Evolutionary conservation across 129 eudicot genomes (phyloP).

Genomic region (Lactuca saligna): DNA sequence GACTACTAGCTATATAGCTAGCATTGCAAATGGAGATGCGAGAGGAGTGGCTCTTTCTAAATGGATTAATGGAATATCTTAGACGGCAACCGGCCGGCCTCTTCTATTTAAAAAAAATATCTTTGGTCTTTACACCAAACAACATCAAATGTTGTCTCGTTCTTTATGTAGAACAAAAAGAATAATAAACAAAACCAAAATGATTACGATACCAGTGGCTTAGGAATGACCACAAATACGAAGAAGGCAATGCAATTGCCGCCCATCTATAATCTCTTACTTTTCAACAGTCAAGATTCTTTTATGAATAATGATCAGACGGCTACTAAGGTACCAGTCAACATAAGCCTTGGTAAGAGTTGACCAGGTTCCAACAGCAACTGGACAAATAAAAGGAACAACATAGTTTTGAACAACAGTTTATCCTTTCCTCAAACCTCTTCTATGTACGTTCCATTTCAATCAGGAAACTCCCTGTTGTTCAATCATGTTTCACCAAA

Average conservation of each 20-base stretch:
- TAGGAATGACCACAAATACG: not conserved
- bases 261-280: conserved; percentile 7
- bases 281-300: conserved; percentile 22
- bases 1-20: not conserved
- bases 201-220: conserved; percentile 19
- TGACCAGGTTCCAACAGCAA: conserved; percentile 14
- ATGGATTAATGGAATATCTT: conserved; percentile 16
- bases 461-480: not conserved
- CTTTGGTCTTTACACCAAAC: conserved; percentile 31
- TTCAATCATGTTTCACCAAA: conserved; percentile 12
- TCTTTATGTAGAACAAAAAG: conserved; percentile 21
- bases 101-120: conserved; percentile 5
- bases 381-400: conserved; percentile 20
- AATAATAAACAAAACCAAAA: not conserved
- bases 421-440: conserved; percentile 11
- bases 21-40: not conserved
- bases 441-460: conserved; percentile 12
- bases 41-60: not conserved
- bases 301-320: conserved; percentile 19
- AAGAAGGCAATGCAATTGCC: conserved; percentile 8
- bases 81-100: conserved; percentile 36
- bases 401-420: conserved; percentile 24
- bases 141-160: conserved; percentile 27
- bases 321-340: conserved; percentile 1
- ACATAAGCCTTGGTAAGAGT: not conserved